Evolutionary conservation across 768 basidiomycete species (phyloP).

Genomic region (Russula vinacea): DNA sequence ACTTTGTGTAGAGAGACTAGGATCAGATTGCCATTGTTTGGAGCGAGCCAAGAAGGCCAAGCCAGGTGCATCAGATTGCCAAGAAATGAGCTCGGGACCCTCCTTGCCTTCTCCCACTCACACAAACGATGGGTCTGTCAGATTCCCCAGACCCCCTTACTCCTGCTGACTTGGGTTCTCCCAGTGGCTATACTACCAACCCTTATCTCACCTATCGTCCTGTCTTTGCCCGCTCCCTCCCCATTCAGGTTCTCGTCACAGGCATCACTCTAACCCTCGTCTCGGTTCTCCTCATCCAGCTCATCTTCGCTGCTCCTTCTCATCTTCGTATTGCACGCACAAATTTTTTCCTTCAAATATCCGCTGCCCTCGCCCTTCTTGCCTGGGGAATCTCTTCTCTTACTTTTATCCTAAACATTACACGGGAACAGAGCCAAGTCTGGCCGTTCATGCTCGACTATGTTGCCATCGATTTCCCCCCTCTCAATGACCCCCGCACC

Average conservation of each 20-base stretch:
- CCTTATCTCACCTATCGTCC: slow-evolving; percentile 81
- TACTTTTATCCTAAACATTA: slow-evolving; percentile 62
- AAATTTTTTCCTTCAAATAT: slow-evolving; percentile 88
- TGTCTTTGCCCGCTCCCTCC: slow-evolving; percentile 79
- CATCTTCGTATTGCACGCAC: slow-evolving; percentile 91
- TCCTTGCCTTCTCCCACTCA: not conserved
- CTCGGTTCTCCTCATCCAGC: slow-evolving; percentile 81
- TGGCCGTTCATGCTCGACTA: slow-evolving; percentile 99
- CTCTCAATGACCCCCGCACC: slow-evolving; percentile 38
- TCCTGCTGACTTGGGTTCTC: not conserved
- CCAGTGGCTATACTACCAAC: slow-evolving; percentile 43
- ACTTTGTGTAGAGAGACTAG: not conserved
- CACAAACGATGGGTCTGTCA: slow-evolving; percentile 14
- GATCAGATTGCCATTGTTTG: not conserved
- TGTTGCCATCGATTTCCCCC: slow-evolving; percentile 76
- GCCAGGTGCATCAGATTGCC: not conserved
- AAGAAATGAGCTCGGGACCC: not conserved
- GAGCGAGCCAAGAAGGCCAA: not conserved
- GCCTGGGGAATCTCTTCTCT: slow-evolving; percentile 75
- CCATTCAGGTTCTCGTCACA: slow-evolving; percentile 83
- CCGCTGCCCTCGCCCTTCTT: slow-evolving; percentile 77
- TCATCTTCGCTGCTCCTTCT: slow-evolving; percentile 92
- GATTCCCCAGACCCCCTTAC: not conserved
- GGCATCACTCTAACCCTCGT: slow-evolving; percentile 85
- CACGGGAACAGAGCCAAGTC: slow-evolving; percentile 57